phyloP scores from a whole-genome alignment of 352 stramenopile genomes.

The Globisporangium alternatum region DNA sequence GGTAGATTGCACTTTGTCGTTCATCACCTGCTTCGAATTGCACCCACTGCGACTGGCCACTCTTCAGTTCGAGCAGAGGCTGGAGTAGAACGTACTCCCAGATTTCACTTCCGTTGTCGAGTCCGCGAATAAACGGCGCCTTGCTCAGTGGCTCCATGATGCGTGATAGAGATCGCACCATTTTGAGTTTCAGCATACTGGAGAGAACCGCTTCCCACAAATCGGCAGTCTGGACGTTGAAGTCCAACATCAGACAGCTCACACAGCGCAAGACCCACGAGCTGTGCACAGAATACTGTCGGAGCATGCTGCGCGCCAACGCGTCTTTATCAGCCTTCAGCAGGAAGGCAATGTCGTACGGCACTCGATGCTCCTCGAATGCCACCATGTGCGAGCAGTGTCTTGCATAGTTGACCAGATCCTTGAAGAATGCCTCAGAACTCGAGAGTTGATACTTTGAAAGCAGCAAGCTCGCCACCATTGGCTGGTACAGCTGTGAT shows the following conservation, averaged over 20 bases:
- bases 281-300: constrained; percentile 25
- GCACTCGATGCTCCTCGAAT: constrained; percentile 57
- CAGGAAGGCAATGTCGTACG: constrained; percentile 38
- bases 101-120: constrained; percentile 27
- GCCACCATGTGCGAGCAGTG: constrained; percentile 38
- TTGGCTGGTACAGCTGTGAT: constrained; percentile 21
- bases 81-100: constrained; percentile 41
- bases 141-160: constrained; percentile 35
- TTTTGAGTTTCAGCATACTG: constrained; percentile 39
- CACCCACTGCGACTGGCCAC: not conserved
- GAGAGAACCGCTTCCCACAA: constrained; percentile 50
- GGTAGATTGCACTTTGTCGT: not conserved
- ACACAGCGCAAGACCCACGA: constrained; percentile 38
- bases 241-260: constrained; percentile 51
- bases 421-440: constrained; percentile 25
- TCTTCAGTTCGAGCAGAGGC: constrained; percentile 20
- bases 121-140: constrained; percentile 31
- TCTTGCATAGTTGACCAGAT: constrained; percentile 32
- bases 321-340: constrained; percentile 47
- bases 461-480: constrained; percentile 21
- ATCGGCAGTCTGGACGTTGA: constrained; percentile 33
- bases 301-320: constrained; percentile 41
- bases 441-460: constrained; percentile 22
- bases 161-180: constrained; percentile 42
- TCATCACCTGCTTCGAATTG: not conserved